phyloP scores from a whole-genome alignment of 2,329 filamentous ascomycete species.

The Coniochaeta ligniaria region DNA sequence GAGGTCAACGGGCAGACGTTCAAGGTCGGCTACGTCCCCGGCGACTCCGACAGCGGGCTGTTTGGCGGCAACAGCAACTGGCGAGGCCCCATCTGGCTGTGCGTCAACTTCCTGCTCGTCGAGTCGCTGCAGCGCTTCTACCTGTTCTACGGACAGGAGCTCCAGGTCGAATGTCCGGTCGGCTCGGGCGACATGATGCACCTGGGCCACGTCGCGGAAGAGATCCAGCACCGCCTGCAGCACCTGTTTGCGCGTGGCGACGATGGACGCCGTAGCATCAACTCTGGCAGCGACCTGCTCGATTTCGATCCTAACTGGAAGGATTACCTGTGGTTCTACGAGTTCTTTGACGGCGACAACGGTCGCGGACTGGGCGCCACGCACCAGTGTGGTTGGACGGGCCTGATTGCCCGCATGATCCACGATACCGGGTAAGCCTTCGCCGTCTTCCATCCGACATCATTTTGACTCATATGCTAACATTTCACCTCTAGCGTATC shows the following conservation, averaged over 20 bases:
- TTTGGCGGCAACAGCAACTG: conserved; percentile 98
- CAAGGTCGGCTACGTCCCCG: conserved; percentile 81
- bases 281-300: conserved; percentile 74
- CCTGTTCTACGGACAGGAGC: conserved; percentile 85
- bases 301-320: conserved; percentile 93
- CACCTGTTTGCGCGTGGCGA: conserved; percentile 83
- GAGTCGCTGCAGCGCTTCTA: conserved; percentile 94
- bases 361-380: conserved; percentile 85
- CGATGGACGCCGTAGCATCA: conserved; percentile 81
- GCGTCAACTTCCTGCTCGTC: conserved; percentile 89
- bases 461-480: conserved; percentile 29
- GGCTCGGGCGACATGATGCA: conserved; percentile 95
- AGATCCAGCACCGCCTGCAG: conserved; percentile 89
- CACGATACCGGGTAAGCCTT: conserved; percentile 84
- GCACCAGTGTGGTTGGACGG: conserved; percentile 96
- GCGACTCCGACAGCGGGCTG: conserved; percentile 91
- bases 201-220: conserved; percentile 86
- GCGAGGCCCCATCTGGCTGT: conserved; percentile 93
- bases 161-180: conserved; percentile 89
- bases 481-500: conserved; percentile 52
- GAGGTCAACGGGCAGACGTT: conserved; percentile 89
- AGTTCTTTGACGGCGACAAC: conserved; percentile 92
- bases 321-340: conserved; percentile 91
- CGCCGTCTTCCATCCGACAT: not conserved
- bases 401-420: conserved; percentile 91